Conservation (phyloP, 2,329 filamentous ascomycete species). For the Diaporthe amygdali region DNA sequence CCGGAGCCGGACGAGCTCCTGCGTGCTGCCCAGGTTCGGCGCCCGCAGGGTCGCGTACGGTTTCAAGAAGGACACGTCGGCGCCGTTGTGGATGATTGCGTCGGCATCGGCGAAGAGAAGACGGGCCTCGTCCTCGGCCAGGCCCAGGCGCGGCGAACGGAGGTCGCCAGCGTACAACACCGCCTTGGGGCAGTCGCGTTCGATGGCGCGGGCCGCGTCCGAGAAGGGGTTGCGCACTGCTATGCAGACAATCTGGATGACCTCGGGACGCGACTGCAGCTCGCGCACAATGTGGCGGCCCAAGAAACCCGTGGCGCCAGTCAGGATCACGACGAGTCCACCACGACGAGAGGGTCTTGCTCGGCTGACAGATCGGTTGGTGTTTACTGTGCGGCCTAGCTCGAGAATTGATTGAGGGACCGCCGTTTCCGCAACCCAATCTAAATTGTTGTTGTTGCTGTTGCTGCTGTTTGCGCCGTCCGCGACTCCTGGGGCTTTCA, state of each 20-base stretch:
- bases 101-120: constrained; percentile 21
- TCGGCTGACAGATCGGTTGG: too few species aligned
- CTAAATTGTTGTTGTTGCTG: too few species aligned
- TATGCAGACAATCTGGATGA: constrained; percentile 40
- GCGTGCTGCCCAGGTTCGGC: constrained; percentile 37
- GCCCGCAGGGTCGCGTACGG: constrained; percentile 34
- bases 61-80: constrained; percentile 39
- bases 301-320: constrained; percentile 47
- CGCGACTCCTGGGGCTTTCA: too few species aligned
- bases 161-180: constrained; percentile 35
- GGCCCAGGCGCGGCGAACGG: constrained; percentile 28
- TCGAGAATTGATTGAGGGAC: too few species aligned
- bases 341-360: too few species aligned
- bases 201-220: not conserved
- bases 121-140: constrained; percentile 22
- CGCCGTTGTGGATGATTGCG: constrained; percentile 54
- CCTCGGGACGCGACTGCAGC: constrained; percentile 36
- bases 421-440: too few species aligned
- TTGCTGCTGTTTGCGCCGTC: too few species aligned
- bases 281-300: constrained; percentile 41
- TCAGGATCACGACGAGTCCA: too few species aligned
- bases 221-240: constrained; percentile 33
- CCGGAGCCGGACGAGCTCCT: constrained; percentile 33
- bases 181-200: not conserved
- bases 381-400: too few species aligned